Conservation (phyloP, 2,329 filamentous ascomycete genomes). For the Phyllosticta capitalensis region DNA sequence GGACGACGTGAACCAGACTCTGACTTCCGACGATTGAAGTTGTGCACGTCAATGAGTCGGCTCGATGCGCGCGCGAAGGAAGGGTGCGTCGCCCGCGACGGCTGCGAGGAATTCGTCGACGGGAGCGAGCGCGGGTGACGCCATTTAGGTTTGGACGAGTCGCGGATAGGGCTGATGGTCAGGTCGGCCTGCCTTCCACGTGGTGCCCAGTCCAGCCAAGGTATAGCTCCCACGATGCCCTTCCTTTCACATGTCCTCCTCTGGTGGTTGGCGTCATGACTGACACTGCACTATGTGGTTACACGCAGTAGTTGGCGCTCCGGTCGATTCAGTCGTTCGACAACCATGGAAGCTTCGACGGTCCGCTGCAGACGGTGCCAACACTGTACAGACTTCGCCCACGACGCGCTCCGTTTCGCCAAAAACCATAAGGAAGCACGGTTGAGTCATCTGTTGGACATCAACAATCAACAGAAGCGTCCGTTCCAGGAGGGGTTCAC, state of each 20-base stretch:
- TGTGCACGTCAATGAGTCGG: neutral
- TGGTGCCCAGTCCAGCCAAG: neutral
- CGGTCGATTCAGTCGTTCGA: too few relatives aligned
- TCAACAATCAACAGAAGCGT: neutral
- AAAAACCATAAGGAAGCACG: neutral
- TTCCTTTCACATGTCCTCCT: neutral
- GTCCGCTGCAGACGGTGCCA: neutral
- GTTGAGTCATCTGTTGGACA: neutral
- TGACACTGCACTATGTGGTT: neutral
- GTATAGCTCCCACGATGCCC: neutral
- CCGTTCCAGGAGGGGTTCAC: neutral
- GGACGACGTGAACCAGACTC: slow-evolving; percentile 3
- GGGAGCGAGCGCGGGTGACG: neutral
- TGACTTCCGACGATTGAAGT: slow-evolving; percentile 6
- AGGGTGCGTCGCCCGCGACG: neutral
- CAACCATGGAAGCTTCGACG: neutral
- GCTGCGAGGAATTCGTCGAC: neutral
- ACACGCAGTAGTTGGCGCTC: too few relatives aligned
- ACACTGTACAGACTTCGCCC: neutral
- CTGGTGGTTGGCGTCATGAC: neutral
- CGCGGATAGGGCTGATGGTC: neutral
- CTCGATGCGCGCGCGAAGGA: neutral
- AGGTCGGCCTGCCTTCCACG: neutral
- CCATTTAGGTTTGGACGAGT: neutral
- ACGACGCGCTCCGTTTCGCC: neutral